Conservation (phyloP, 2,329 filamentous ascomycete genomes). For the Emericellopsis cladophorae region DNA sequence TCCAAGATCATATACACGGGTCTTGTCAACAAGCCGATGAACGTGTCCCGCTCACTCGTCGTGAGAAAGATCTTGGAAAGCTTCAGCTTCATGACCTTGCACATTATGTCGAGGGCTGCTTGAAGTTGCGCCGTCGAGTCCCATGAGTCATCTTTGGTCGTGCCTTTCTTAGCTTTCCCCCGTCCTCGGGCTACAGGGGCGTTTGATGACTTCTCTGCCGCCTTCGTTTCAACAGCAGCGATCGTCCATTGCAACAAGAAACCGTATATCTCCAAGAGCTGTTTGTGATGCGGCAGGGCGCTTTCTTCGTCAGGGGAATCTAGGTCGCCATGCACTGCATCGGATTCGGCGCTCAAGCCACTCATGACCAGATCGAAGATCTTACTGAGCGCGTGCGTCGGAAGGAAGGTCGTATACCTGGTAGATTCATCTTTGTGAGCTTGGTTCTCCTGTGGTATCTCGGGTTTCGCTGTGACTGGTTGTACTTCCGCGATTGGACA, state of each 20-base stretch:
- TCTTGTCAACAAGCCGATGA: constrained; percentile 81
- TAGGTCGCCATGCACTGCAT: constrained; percentile 73
- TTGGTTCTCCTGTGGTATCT: background rate
- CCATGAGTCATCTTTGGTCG: constrained; percentile 70
- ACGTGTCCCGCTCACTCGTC: constrained; percentile 91
- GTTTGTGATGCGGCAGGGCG: constrained; percentile 74
- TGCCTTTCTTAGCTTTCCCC: constrained; percentile 67
- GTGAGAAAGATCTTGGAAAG: constrained; percentile 88
- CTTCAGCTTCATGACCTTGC: constrained; percentile 88
- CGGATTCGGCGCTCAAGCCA: constrained; percentile 73
- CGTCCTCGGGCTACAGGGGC: constrained; percentile 59
- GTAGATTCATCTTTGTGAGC: background rate
- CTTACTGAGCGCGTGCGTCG: constrained; percentile 77
- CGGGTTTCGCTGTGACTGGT: background rate
- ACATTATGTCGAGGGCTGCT: constrained; percentile 83
- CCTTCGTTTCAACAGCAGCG: constrained; percentile 85
- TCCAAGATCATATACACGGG: constrained; percentile 91
- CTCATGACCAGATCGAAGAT: constrained; percentile 84
- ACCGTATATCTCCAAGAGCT: constrained; percentile 83
- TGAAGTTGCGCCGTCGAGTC: constrained; percentile 84
- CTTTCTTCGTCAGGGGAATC: constrained; percentile 83
- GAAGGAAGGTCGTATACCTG: constrained; percentile 73
- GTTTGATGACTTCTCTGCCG: constrained; percentile 69
- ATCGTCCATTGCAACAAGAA: constrained; percentile 94
- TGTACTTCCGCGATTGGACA: background rate